phyloP scores from a whole-genome alignment of 768 basidiomycete species.

The Tulasnella sp. region DNA sequence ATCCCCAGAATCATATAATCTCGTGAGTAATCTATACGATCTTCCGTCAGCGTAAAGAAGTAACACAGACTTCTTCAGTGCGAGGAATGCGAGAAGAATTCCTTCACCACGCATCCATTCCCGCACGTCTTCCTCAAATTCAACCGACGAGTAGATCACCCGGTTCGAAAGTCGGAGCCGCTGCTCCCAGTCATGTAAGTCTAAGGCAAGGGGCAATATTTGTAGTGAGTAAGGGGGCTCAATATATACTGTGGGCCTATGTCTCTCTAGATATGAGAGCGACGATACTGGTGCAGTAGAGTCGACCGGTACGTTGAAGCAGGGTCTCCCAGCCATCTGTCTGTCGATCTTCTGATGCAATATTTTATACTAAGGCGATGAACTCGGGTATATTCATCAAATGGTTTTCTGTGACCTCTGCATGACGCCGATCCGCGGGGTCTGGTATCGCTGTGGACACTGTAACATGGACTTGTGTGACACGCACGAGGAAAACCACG shows the following conservation, averaged over 20 bases:
- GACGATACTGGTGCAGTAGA: not conserved
- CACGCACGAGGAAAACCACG: conserved; percentile 74
- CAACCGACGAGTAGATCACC: conserved; percentile 68
- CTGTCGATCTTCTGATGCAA: too few relatives aligned
- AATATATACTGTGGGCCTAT: too few relatives aligned
- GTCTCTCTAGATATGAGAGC: not conserved
- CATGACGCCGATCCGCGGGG: conserved; percentile 70
- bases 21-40: conserved; percentile 43
- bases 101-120: conserved; percentile 76
- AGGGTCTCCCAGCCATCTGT: too few relatives aligned
- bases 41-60: conserved; percentile 1
- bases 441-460: conserved; percentile 88
- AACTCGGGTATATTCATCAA: not conserved
- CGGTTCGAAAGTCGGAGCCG: conserved; percentile 50
- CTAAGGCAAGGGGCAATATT: too few relatives aligned
- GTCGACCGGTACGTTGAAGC: too few relatives aligned
- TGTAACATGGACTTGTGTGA: conserved; percentile 83
- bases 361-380: not conserved
- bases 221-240: too few relatives aligned
- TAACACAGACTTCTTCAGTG: conserved; percentile 50
- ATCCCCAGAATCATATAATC: conserved; percentile 59
- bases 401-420: conserved; percentile 67
- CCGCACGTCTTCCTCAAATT: conserved; percentile 87
- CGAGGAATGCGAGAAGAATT: conserved; percentile 67
- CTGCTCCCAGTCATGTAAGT: conserved; percentile 67